Percentiles rank a stretch among this genome's conserved stretches.
Evolutionary conservation across 495 filamentous ascomycete genomes (phyloP).

Genomic region (Podospora didyma): DNA sequence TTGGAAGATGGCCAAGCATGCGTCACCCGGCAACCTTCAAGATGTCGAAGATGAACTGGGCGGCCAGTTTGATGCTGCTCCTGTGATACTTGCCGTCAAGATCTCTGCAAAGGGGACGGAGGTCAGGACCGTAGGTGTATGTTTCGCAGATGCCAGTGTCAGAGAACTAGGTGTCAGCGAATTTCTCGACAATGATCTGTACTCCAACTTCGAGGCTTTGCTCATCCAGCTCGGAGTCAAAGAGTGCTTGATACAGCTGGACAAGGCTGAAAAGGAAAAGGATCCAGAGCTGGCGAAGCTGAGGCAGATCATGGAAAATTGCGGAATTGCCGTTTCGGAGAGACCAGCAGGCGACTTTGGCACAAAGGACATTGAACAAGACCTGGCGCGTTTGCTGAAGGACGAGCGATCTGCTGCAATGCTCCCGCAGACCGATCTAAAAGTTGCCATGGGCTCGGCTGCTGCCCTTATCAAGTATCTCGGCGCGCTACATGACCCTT

Average conservation of each 20-base stretch:
- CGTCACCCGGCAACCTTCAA: conserved; percentile 92
- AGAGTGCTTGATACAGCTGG: conserved; percentile 80
- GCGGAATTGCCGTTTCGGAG: conserved; percentile 84
- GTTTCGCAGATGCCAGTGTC: conserved; percentile 97
- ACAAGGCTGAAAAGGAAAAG: conserved; percentile 64
- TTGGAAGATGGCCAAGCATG: conserved; percentile 89
- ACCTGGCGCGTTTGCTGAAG: conserved; percentile 78
- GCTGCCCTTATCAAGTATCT: conserved; percentile 94
- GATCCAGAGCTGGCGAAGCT: conserved; percentile 90
- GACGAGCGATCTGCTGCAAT: conserved; percentile 75
- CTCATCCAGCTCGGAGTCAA: conserved; percentile 95
- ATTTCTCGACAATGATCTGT: conserved; percentile 96
- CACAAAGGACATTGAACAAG: conserved; percentile 92
- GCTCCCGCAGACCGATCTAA: conserved; percentile 87
- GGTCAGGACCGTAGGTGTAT: conserved; percentile 84
- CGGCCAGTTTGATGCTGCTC: conserved; percentile 78
- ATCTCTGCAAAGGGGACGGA: conserved; percentile 82
- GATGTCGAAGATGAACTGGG: conserved; percentile 97
- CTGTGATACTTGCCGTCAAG: conserved; percentile 92
- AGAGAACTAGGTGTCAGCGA: conserved; percentile 95
- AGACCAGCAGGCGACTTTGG: conserved; percentile 73
- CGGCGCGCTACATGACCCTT: conserved; percentile 81
- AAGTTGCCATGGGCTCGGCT: conserved; percentile 94
- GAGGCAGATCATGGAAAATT: conserved; percentile 81
- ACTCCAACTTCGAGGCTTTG: conserved; percentile 95